Percentiles rank a stretch among this genome's conserved stretches.
phyloP scores from a whole-genome alignment of 2,329 filamentous ascomycete species.

The Lasiodiplodia sp. region DNA sequence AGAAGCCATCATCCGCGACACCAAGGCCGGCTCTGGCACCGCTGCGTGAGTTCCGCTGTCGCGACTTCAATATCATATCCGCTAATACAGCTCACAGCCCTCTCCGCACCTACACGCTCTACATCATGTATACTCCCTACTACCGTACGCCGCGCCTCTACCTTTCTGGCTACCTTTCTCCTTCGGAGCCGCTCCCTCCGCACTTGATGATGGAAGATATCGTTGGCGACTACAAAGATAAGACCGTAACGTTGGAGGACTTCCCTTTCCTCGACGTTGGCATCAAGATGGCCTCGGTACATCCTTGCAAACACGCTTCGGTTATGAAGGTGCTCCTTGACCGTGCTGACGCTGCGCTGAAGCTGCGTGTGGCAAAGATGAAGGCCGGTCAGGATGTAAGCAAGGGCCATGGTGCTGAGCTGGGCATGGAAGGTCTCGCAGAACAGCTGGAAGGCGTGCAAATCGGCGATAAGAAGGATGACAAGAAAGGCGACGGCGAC shows the following conservation, averaged over 20 bases:
- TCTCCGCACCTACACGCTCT: constrained; percentile 93
- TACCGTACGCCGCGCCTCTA: constrained; percentile 96
- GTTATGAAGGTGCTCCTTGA: constrained; percentile 99
- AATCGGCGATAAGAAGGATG: constrained; percentile 58
- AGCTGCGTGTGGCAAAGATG: constrained; percentile 84
- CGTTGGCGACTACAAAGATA: constrained; percentile 95
- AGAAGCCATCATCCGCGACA: constrained; percentile 91
- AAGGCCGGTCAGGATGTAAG: constrained; percentile 63
- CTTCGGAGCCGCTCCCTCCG: constrained; percentile 81
- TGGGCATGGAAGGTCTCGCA: constrained; percentile 84
- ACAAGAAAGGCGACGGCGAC: constrained; percentile 56
- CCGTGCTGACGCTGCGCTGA: constrained; percentile 90
- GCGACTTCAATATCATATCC: background rate
- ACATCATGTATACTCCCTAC: constrained; percentile 97
- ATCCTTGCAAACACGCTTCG: constrained; percentile 95
- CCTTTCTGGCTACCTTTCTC: constrained; percentile 84
- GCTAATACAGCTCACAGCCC: constrained; percentile 61
- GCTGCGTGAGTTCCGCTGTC: constrained; percentile 58
- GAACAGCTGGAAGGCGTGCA: constrained; percentile 74
- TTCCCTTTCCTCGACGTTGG: constrained; percentile 93
- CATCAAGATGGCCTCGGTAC: constrained; percentile 95
- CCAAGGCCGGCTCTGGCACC: constrained; percentile 57
- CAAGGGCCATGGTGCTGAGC: constrained; percentile 50
- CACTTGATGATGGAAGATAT: constrained; percentile 96
- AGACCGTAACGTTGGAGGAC: constrained; percentile 97